Evolutionary conservation across 306 rosid species (phyloP).

Genomic region (Dalbergia oliveri): DNA sequence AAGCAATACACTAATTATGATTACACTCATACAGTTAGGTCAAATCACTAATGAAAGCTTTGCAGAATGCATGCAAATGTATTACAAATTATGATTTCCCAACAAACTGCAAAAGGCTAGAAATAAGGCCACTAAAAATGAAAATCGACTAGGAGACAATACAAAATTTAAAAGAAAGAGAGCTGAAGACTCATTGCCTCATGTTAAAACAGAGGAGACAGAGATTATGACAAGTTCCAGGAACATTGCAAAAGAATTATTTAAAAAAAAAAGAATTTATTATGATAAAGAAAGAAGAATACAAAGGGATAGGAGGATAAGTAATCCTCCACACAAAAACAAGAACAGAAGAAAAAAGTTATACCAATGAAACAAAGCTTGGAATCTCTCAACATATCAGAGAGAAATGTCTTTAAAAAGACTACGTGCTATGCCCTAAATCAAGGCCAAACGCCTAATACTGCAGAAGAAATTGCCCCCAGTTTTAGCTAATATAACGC

Average conservation of each 20-base stretch:
- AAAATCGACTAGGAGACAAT: neutral
- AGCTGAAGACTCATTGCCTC: neutral
- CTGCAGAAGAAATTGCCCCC: conserved; percentile 15
- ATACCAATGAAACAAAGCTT: neutral
- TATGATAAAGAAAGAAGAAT: no score
- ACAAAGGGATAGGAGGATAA: no score
- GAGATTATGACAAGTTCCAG: conserved; percentile 9
- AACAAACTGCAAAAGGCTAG: neutral
- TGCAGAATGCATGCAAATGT: neutral
- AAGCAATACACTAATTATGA: conserved; percentile 14
- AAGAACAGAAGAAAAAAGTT: no score
- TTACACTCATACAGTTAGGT: conserved; percentile 21
- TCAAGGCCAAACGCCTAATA: neutral
- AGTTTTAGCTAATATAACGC: conserved; percentile 1
- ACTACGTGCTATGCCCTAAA: neutral
- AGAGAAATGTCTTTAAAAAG: neutral
- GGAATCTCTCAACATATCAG: neutral
- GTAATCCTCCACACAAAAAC: no score
- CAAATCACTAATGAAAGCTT: conserved; percentile 13
- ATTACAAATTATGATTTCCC: conserved; percentile 15
- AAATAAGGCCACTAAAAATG: neutral
- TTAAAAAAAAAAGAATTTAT: no score
- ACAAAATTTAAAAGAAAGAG: neutral
- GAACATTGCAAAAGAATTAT: conserved; percentile 8
- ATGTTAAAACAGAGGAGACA: neutral